Percentiles rank a stretch among this genome's conserved stretches.
These are phyloP conservation scores for Mycosphaerelloides madeirae DNA, from an alignment of 2,329 filamentous ascomycete genomes.

Conservation along the genomic window DNA sequence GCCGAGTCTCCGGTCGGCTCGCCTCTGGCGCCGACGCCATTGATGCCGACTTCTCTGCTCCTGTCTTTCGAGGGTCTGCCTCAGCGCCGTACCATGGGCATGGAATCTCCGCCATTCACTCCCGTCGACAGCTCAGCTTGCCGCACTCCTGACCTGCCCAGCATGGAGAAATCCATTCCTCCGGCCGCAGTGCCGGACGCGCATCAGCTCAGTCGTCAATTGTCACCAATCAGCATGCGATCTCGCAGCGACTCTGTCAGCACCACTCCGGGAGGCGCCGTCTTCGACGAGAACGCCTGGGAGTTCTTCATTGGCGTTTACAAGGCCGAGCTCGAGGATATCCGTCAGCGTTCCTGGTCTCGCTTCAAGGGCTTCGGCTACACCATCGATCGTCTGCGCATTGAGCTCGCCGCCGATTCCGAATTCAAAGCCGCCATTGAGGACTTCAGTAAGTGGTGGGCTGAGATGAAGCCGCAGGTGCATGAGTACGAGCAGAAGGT, in stretches of 20 bases:
- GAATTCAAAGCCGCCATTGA: slow-evolving; percentile 23
- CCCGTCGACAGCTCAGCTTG: slow-evolving; percentile 23
- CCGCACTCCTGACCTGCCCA: slow-evolving; percentile 17
- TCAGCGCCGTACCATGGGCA: slow-evolving; percentile 17
- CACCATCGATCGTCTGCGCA: slow-evolving; percentile 24
- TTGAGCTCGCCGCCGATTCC: slow-evolving; percentile 18
- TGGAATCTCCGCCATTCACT: slow-evolving; percentile 32
- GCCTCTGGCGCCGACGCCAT: slow-evolving; percentile 13
- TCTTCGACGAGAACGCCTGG: slow-evolving; percentile 30
- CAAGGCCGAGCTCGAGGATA: slow-evolving; percentile 31
- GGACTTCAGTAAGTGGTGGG: slow-evolving; percentile 39
- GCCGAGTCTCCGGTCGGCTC: slow-evolving; percentile 12
- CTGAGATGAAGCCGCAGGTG: slow-evolving; percentile 32
- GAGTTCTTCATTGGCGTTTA: slow-evolving; percentile 27
- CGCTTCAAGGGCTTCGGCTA: slow-evolving; percentile 39
- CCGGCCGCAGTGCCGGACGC: slow-evolving; percentile 13
- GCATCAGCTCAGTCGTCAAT: slow-evolving; percentile 15
- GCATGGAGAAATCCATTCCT: slow-evolving; percentile 3
- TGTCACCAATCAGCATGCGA: slow-evolving; percentile 14
- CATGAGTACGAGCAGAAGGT: slow-evolving; percentile 28
- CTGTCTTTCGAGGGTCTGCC: slow-evolving; percentile 10
- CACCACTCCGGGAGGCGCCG: slow-evolving; percentile 4
- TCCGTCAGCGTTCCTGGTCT: slow-evolving; percentile 36
- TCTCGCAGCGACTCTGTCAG: slow-evolving; percentile 9
- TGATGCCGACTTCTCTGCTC: slow-evolving; percentile 6